Percentiles rank a stretch among this genome's conserved stretches.
These are phyloP conservation scores for Celoporthe dispersa DNA, from an alignment of 2,329 filamentous ascomycete genomes.

Conservation along the genomic window DNA sequence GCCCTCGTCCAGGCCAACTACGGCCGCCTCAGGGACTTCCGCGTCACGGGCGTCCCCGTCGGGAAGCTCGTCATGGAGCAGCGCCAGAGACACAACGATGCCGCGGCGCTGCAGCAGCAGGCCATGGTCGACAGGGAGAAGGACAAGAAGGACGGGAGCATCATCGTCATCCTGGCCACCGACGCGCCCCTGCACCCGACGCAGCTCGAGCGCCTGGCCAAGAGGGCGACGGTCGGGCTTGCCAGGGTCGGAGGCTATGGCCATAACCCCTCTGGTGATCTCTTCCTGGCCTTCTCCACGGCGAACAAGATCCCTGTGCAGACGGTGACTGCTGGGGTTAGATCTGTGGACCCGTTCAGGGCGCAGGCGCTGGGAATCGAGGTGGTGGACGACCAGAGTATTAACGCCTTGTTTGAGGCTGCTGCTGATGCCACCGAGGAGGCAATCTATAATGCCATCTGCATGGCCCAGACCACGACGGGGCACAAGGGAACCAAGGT, in stretches of 20 bases:
- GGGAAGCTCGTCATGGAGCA: slow-evolving; percentile 60
- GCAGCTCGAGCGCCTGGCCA: slow-evolving; percentile 41
- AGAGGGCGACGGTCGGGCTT: slow-evolving; percentile 59
- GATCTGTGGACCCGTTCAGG: slow-evolving; percentile 45
- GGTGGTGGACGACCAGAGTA: slow-evolving; percentile 60
- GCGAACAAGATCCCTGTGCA: slow-evolving; percentile 56
- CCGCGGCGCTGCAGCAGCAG: slow-evolving; percentile 35
- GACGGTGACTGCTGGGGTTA: slow-evolving; percentile 40
- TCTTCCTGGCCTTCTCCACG: slow-evolving; percentile 71
- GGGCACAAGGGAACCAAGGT: slow-evolving; percentile 55
- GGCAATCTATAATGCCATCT: slow-evolving; percentile 67
- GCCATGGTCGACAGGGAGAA: slow-evolving; percentile 41
- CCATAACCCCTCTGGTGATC: slow-evolving; percentile 66
- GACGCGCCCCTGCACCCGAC: slow-evolving; percentile 41
- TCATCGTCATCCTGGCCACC: slow-evolving; percentile 64
- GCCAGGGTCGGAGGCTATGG: slow-evolving; percentile 65
- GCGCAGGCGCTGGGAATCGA: slow-evolving; percentile 45
- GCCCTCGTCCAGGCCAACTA: slow-evolving; percentile 71
- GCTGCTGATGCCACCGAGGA: slow-evolving; percentile 67
- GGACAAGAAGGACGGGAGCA: slow-evolving; percentile 63
- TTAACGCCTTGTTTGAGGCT: slow-evolving; percentile 66
- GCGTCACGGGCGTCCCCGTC: slow-evolving; percentile 64
- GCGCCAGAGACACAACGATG: slow-evolving; percentile 34
- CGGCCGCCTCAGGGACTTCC: slow-evolving; percentile 59
- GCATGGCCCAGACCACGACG: slow-evolving; percentile 62